Conservation (phyloP, 2,329 filamentous ascomycete species). For the Penicillium digitatum region DNA sequence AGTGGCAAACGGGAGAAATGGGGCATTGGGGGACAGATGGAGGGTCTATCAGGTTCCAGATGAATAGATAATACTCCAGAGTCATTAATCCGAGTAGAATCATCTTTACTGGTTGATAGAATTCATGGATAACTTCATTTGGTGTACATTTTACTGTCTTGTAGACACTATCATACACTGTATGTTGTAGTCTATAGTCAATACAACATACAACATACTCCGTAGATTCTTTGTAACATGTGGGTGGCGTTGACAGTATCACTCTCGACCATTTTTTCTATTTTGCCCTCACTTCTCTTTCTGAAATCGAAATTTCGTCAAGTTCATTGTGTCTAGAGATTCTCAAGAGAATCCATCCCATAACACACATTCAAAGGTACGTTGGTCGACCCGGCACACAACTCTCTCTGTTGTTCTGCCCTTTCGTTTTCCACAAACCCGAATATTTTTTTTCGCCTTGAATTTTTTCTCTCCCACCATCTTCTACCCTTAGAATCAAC, state of each 20-base stretch:
- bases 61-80: neutral
- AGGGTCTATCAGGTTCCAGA: constrained; percentile 7
- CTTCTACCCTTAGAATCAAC: constrained; percentile 12
- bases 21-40: neutral
- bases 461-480: constrained; percentile 22
- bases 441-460: constrained; percentile 21
- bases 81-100: neutral
- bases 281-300: constrained; percentile 12
- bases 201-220: neutral
- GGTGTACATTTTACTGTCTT: neutral
- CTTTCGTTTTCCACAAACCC: constrained; percentile 16
- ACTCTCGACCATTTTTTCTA: neutral
- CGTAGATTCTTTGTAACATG: constrained; percentile 11
- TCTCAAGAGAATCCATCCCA: neutral
- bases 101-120: neutral
- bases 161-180: neutral
- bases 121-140: no score
- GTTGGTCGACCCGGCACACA: constrained; percentile 5
- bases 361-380: constrained; percentile 1
- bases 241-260: constrained; percentile 14
- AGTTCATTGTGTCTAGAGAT: neutral
- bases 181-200: no score
- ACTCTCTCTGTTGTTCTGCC: constrained; percentile 1
- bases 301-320: constrained; percentile 3
- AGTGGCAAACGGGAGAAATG: constrained; percentile 11